Evolutionary conservation across 1,284 basidiomycete species (phyloP).

Genomic region (Malassezia brasiliensis): DNA sequence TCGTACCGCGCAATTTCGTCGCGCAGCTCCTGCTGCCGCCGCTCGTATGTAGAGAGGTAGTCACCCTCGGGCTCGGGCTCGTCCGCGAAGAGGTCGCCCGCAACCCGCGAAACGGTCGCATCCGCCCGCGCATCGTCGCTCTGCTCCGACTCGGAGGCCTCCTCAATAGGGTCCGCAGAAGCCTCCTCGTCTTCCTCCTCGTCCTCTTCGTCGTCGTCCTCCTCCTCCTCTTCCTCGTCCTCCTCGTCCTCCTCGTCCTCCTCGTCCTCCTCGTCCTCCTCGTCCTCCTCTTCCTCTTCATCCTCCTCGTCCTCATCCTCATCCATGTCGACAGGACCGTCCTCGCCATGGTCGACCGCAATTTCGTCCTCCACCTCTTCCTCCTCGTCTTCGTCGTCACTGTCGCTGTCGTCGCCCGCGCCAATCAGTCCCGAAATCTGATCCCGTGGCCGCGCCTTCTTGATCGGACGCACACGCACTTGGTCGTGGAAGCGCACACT

Average conservation of each 20-base stretch:
- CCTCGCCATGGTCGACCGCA: constrained; percentile 6
- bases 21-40: constrained; percentile 52
- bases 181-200: constrained; percentile 33
- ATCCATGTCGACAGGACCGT: neutral
- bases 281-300: constrained; percentile 48
- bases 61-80: constrained; percentile 49
- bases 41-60: constrained; percentile 52
- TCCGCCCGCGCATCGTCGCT: constrained; percentile 20
- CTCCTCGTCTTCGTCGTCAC: constrained; percentile 18
- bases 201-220: constrained; percentile 36
- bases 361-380: constrained; percentile 12
- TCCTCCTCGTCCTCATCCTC: constrained; percentile 24
- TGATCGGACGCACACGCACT: constrained; percentile 17
- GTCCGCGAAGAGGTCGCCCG: constrained; percentile 54
- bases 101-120: constrained; percentile 52
- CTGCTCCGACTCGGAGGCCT: neutral
- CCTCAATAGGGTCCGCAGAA: constrained; percentile 16
- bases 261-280: constrained; percentile 26
- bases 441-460: neutral
- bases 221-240: constrained; percentile 23
- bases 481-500: constrained; percentile 18
- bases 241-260: constrained; percentile 30
- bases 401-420: constrained; percentile 2
- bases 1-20: constrained; percentile 55
- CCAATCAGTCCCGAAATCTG: constrained; percentile 5